Percentiles rank a stretch among this genome's conserved stretches.
Conservation (phyloP, 106 monocot genomes). For the Acorus gramineus region DNA sequence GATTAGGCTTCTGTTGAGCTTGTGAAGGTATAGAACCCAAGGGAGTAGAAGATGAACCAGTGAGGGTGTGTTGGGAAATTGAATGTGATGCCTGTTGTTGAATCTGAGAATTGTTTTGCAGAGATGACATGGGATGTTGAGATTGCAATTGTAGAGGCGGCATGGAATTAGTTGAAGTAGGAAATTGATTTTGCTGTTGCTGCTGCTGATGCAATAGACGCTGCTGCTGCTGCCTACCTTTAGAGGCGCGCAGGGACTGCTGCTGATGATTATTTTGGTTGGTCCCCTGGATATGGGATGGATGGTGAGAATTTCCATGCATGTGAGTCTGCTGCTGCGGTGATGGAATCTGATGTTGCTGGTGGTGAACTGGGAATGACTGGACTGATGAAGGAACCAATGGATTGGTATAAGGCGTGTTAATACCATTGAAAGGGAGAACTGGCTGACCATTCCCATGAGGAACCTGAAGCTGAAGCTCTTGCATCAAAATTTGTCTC, state of each 20-base stretch:
- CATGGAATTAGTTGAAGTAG: constrained; percentile 12
- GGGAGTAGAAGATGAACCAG: constrained; percentile 20
- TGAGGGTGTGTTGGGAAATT: too few relatives aligned
- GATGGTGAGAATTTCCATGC: constrained; percentile 38
- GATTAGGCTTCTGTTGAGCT: constrained; percentile 45
- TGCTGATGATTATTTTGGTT: constrained; percentile 48
- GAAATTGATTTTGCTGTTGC: constrained; percentile 15
- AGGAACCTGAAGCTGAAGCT: constrained; percentile 60
- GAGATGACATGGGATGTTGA: constrained; percentile 13
- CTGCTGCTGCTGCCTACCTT: constrained; percentile 70
- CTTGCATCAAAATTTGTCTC: constrained; percentile 74
- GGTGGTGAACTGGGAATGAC: constrained; percentile 42
- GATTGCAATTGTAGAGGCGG: too few relatives aligned
- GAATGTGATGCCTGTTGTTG: constrained; percentile 24
- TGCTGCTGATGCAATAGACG: constrained; percentile 43
- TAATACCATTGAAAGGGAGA: constrained; percentile 36
- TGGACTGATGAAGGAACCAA: constrained; percentile 27
- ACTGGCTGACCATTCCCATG: constrained; percentile 45
- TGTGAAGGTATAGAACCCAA: constrained; percentile 25
- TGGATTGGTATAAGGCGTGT: constrained; percentile 33
- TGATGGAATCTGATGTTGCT: constrained; percentile 35
- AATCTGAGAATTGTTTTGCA: constrained; percentile 42
- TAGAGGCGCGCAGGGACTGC: constrained; percentile 37
- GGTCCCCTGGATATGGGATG: constrained; percentile 39
- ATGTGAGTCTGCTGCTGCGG: constrained; percentile 32